Base-by-base conservation (phyloP, 441 rosid species). In the Capsella rubella region DNA sequence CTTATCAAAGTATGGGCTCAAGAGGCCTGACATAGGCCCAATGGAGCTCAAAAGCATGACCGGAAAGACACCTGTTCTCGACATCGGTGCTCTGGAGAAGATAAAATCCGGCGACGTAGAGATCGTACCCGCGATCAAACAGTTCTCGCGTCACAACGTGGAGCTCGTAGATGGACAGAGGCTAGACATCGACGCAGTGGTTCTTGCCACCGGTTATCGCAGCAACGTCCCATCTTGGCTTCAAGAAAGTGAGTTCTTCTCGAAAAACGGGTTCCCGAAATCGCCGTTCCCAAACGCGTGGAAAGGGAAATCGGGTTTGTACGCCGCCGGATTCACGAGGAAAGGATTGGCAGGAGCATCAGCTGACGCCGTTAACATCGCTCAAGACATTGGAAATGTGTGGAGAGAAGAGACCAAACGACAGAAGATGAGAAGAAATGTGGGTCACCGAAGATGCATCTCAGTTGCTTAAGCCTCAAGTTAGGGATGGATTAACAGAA, bases 211-310 rank as follows among this genome's bases (percentile, higher is more conserved):
- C 10, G 92, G 97, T 8, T 92, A 92, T 67, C 78, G 90, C 43
- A 92, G 97, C 85, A 92, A 89, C 62, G 97, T 92, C 65, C 95
- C 93, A 63, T 85, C 18, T 55, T 92, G 96, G 97, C 97, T 84
- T 50, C 83, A 91, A 82, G 97, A 93, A 77, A 79, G 82, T 60
- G 96, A 91, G 50, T 85, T 91, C 49, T 93, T 91, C 76, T 78
- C 89, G 18, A 78, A 90, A 57, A 84, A 87, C 16, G 96, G 98
- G 27, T 80, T 84, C 67, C 96, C 96, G 13, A 91, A 85, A 40
- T 73, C 94, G 25, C 75, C 87, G 18, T 85, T 84, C 72, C 89
- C 92, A 12, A 74, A 82, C 58, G 87, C 85, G 0, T 90, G 97
- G 98, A 93, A 91, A 81, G 96, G 96, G 55, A 89, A 86, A 43